These are phyloP conservation scores for Gleditsia sinensis DNA, from an alignment of 306 rosid genomes.

Conservation along the genomic window DNA sequence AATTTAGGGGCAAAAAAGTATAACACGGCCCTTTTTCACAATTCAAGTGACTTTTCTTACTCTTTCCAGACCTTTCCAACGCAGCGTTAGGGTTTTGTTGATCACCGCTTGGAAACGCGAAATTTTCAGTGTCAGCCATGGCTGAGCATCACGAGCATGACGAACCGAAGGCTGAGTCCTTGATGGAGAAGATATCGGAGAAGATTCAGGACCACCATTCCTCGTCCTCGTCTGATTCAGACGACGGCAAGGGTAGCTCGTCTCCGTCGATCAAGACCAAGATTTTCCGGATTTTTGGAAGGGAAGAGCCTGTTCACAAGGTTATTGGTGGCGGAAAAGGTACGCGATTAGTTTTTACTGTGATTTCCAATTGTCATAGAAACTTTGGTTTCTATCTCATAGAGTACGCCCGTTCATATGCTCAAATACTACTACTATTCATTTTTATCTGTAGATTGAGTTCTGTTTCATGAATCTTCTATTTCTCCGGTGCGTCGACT, in stretches of 20 bases:
- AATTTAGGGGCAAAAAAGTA: constrained; percentile 34
- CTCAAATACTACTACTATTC: background rate
- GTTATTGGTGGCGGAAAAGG: constrained; percentile 96
- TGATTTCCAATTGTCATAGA: background rate
- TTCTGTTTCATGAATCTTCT: background rate
- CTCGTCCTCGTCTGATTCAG: constrained; percentile 69
- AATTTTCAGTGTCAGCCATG: constrained; percentile 28
- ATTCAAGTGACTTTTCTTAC: constrained; percentile 18
- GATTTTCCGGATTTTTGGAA: constrained; percentile 77
- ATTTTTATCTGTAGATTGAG: background rate
- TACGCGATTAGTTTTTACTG: constrained; percentile 26
- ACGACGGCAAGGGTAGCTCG: constrained; percentile 44
- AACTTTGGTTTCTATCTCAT: background rate
- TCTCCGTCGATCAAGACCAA: constrained; percentile 55
- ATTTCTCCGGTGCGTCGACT: background rate
- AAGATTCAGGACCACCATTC: constrained; percentile 75
- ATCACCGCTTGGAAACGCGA: constrained; percentile 17
- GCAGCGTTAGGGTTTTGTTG: constrained; percentile 31
- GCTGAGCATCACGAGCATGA: constrained; percentile 63
- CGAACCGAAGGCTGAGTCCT: constrained; percentile 53
- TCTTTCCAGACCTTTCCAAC: constrained; percentile 43
- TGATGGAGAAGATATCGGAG: constrained; percentile 69
- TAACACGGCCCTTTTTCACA: background rate
- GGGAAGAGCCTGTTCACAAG: constrained; percentile 78
- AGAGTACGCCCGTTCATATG: background rate